Conservation (phyloP, 2,329 filamentous ascomycete species). For the Phoma sp. region DNA sequence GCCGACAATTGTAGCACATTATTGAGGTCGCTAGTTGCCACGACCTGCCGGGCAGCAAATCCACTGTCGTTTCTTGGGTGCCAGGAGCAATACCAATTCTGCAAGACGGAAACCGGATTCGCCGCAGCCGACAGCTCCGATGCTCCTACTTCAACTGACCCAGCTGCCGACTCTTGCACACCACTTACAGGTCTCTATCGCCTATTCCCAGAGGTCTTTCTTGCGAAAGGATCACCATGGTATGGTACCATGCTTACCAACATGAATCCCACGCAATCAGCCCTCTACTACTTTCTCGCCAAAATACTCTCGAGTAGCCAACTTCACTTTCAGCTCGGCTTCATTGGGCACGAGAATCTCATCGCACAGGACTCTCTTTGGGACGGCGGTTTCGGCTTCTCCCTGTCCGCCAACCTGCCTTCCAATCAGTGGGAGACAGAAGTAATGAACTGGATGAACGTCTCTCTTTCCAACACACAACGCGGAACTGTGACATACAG, state of each 20-base stretch:
- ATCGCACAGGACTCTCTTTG: slow-evolving; percentile 9
- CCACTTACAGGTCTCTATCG: neutral
- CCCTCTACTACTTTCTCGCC: neutral
- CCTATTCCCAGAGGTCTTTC: neutral
- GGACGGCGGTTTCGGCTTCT: slow-evolving; percentile 6
- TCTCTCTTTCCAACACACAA: neutral
- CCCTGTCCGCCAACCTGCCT: slow-evolving; percentile 4
- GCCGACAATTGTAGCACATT: no score
- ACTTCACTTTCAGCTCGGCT: neutral
- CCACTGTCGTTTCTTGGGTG: neutral
- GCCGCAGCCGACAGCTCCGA: no score
- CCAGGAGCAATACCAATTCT: neutral
- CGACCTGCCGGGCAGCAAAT: neutral
- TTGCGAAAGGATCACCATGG: neutral
- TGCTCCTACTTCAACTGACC: neutral
- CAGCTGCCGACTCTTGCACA: neutral
- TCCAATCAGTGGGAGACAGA: slow-evolving; percentile 11
- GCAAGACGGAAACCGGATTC: neutral
- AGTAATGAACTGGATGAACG: slow-evolving; percentile 13
- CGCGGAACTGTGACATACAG: neutral
- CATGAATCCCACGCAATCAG: neutral
- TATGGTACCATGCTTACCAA: neutral
- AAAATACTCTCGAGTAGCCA: neutral
- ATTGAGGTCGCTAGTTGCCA: no score
- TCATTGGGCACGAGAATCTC: slow-evolving; percentile 4